Conservation (phyloP, 2,329 filamentous ascomycete species). For the Monilinia aucupariae region DNA sequence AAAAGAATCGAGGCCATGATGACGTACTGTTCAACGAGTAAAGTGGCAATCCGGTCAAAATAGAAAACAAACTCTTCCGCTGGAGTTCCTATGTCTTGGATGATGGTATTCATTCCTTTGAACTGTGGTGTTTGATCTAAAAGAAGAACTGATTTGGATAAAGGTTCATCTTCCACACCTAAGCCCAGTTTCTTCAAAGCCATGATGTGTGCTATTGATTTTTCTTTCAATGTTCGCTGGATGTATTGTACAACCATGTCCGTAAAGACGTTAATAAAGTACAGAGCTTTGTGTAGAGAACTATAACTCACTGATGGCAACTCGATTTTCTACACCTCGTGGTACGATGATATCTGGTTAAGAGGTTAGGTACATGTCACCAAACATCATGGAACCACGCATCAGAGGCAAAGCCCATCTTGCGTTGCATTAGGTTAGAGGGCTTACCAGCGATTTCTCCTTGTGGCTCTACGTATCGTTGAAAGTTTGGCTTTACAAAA, state of each 20-base stretch:
- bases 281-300: slow-evolving; percentile 12
- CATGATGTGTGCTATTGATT: slow-evolving; percentile 75
- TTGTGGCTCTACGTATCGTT: slow-evolving; percentile 89
- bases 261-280: slow-evolving; percentile 34
- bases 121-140: slow-evolving; percentile 76
- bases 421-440: background rate
- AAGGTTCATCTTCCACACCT: slow-evolving; percentile 62
- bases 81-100: slow-evolving; percentile 71
- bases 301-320: slow-evolving; percentile 65
- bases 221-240: slow-evolving; percentile 76
- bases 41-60: slow-evolving; percentile 81
- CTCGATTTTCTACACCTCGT: slow-evolving; percentile 87
- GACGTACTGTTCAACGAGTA: slow-evolving; percentile 71
- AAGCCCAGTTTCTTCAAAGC: slow-evolving; percentile 72
- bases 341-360: slow-evolving; percentile 81
- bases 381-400: background rate
- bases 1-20: background rate
- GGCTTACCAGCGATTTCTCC: slow-evolving; percentile 69
- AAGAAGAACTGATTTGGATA: slow-evolving; percentile 70
- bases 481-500: slow-evolving; percentile 95
- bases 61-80: slow-evolving; percentile 96
- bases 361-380: background rate
- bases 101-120: slow-evolving; percentile 81
- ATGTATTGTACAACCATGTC: slow-evolving; percentile 94
- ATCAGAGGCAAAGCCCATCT: background rate